Conservation (phyloP, 352 stramenopile genomes). For the Globisporangium cylindrosporum region DNA sequence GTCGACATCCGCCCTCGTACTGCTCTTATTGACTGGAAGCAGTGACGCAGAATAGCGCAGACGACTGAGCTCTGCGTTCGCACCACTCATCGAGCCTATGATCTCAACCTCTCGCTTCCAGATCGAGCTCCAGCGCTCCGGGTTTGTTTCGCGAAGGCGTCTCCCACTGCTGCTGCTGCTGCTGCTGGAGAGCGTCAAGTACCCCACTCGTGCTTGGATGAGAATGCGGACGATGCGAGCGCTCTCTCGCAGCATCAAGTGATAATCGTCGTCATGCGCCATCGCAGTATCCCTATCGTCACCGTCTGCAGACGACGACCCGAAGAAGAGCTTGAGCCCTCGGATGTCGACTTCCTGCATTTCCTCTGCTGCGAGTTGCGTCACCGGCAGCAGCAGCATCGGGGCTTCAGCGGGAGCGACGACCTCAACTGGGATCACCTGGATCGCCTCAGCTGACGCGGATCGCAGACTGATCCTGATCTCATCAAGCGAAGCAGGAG, state of each 20-base stretch:
- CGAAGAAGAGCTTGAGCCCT: slow-evolving; percentile 12
- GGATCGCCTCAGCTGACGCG: neutral
- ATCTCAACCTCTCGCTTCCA: slow-evolving; percentile 15
- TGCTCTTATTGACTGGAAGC: neutral
- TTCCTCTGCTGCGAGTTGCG: slow-evolving; percentile 4
- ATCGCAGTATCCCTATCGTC: neutral
- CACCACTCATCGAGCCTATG: neutral
- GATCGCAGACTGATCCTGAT: slow-evolving; percentile 12
- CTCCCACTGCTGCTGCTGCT: neutral
- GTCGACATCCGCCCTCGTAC: neutral
- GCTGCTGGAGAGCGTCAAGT: slow-evolving; percentile 3
- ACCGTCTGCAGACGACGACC: neutral
- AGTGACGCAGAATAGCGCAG: slow-evolving; percentile 7
- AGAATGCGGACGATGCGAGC: slow-evolving; percentile 5
- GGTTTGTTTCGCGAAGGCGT: neutral
- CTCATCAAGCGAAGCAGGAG: neutral
- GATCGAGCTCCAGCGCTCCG: neutral
- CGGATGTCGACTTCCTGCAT: slow-evolving; percentile 10
- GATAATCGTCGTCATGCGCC: neutral
- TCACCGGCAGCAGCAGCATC: slow-evolving; percentile 8
- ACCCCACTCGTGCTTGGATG: slow-evolving; percentile 8
- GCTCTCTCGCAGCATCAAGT: neutral
- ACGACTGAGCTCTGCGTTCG: slow-evolving; percentile 10
- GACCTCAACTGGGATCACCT: slow-evolving; percentile 15
- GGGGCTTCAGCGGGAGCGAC: neutral